phyloP scores from a whole-genome alignment of 306 rosid genomes.

The Fragaria nilgerrensis region DNA sequence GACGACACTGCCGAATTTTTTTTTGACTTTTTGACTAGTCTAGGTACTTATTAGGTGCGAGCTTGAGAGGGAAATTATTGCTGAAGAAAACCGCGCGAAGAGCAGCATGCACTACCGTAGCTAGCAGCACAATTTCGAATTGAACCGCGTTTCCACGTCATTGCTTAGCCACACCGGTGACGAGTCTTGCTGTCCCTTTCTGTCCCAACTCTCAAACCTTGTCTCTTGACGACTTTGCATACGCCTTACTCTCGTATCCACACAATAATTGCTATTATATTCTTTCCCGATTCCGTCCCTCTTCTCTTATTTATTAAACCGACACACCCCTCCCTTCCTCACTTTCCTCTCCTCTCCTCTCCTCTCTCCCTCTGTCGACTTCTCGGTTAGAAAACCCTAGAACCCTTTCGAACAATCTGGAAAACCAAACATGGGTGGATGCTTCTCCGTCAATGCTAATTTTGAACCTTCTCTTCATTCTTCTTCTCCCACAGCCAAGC shows the following conservation, averaged over 20 bases:
- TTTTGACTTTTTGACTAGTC: not conserved
- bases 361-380: not conserved
- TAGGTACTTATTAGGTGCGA: not conserved
- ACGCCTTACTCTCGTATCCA: not conserved
- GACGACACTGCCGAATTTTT: too few species aligned
- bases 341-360: not conserved
- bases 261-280: not conserved
- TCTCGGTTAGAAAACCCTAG: not conserved
- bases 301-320: not conserved
- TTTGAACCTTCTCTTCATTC: not conserved
- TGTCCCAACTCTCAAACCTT: not conserved
- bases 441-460: slow-evolving; percentile 22
- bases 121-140: not conserved
- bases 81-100: not conserved
- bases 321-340: not conserved
- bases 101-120: not conserved
- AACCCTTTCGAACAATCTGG: not conserved
- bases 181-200: not conserved
- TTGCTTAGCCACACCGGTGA: not conserved
- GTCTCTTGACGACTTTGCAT: not conserved
- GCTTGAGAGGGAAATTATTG: not conserved
- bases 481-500: slow-evolving; percentile 22
- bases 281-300: not conserved
- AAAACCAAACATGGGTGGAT: slow-evolving; percentile 30
- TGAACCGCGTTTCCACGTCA: not conserved